These are phyloP conservation scores for Paraglomus brasilianum DNA, from an alignment of 192 early-diverging fungal species.

Conservation along the genomic window DNA sequence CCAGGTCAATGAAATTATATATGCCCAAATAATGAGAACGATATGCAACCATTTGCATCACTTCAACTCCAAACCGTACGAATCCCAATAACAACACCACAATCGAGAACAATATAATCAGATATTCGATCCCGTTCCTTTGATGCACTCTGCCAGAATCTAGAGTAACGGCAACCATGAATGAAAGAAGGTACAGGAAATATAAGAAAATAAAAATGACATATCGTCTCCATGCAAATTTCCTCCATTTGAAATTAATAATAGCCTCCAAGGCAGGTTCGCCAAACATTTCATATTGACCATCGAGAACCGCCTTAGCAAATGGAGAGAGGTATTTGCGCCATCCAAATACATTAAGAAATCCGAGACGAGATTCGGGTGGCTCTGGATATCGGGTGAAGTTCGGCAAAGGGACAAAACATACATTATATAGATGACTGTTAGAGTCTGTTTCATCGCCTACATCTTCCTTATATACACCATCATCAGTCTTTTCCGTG, in stretches of 20 bases:
- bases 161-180: background rate
- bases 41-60: slow-evolving; percentile 16
- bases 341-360: background rate
- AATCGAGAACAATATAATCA: background rate
- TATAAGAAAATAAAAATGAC: background rate
- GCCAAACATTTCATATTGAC: slow-evolving; percentile 18
- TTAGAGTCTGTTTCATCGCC: background rate
- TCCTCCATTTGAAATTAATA: slow-evolving; percentile 31
- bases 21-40: background rate
- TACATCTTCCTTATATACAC: background rate
- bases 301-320: background rate
- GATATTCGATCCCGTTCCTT: background rate
- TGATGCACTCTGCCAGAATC: background rate
- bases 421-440: background rate
- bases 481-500: background rate
- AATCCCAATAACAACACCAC: background rate
- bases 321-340: slow-evolving; percentile 5
- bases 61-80: background rate
- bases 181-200: background rate
- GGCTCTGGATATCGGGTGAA: background rate
- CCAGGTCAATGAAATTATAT: slow-evolving; percentile 14
- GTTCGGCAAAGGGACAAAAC: slow-evolving; percentile 7
- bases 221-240: slow-evolving; percentile 8
- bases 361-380: background rate
- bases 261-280: slow-evolving; percentile 28